Base-by-base conservation (phyloP, 1,284 basidiomycete genomes). In the Ceraceosorus guamensis region DNA sequence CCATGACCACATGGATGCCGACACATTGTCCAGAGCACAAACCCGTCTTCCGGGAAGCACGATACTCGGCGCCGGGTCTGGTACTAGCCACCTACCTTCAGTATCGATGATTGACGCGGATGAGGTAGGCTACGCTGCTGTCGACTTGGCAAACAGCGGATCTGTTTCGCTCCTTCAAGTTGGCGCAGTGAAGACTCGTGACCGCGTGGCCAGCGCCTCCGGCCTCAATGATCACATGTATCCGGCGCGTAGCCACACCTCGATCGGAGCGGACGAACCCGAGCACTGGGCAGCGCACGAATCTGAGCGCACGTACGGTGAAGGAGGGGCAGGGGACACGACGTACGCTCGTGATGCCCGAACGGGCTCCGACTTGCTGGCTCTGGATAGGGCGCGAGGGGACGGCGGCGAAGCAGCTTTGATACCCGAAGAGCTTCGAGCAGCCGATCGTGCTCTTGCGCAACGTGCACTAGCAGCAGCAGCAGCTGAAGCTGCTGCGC, bases 1-100 rank as follows among this genome's bases (percentile, higher is more conserved):
- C 31, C 52, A 53, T 31, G 33, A 48, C 34, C 44, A 48, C n/a
- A 34, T 53, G 14, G 52, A 53, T 46, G 41, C 52, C 10, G 16
- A 11, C 8, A 39, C 10, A 10, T 11, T 39, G 14, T 13, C 46
- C 33, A 31, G 52, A 24, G 46, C 41, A 30, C 4, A 7, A n/a
- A 2, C 16, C 24, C 24, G 24, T 24, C 24, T 24, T 24, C 24
- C 24, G 24, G 24, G 24, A 24, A 24, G 24, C 24, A 24, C 24
- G 24, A 24, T 24, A 24, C 24, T 24, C 24, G 24, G 24, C 45
- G 45, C 1, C 7, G 33, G 8, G 46, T 44, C 35, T 48, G 45
- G 2, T 8, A 18, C 6, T 16, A 24, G 24, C 24, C 24, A 24
- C 3, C 24, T 3, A 24, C 24, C 24, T 3, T 24, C 24, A 24